Percentiles rank a stretch among this genome's conserved stretches.
phyloP scores from a whole-genome alignment of 139 green algal species.

The Chlamydomonas sp. region DNA sequence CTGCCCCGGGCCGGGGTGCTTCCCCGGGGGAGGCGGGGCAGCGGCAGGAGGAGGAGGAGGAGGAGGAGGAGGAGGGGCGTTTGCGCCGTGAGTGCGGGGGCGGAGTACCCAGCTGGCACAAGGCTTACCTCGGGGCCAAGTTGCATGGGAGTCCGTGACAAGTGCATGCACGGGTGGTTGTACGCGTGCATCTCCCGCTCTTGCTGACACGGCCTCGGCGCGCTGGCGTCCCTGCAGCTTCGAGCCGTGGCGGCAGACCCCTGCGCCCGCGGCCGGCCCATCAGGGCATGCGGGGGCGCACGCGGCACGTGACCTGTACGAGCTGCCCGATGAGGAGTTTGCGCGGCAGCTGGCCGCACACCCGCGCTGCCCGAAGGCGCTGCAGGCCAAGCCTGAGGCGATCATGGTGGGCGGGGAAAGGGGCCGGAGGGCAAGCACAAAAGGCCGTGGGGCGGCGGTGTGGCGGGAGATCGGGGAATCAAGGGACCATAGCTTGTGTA shows the following conservation, averaged over 20 bases:
- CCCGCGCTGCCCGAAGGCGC: background rate
- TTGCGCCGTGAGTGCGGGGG: background rate
- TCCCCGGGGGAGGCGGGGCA: background rate
- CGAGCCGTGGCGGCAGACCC: background rate
- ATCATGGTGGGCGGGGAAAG: background rate
- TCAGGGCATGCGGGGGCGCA: background rate
- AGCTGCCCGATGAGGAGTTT: conserved; percentile 10
- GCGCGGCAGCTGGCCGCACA: background rate
- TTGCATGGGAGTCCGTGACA: too few species aligned
- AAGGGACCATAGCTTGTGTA: too few species aligned
- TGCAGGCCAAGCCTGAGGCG: background rate
- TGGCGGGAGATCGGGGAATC: too few species aligned
- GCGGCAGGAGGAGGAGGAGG: background rate
- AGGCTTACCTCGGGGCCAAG: too few species aligned
- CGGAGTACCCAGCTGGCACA: too few species aligned
- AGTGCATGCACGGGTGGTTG: too few species aligned
- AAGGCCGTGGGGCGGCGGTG: too few species aligned
- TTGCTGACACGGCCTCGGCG: background rate
- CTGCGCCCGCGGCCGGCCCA: background rate
- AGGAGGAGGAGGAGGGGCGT: background rate
- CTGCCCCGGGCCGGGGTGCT: background rate
- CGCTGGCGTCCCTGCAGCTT: background rate
- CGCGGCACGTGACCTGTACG: background rate
- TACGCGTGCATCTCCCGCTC: too few species aligned
- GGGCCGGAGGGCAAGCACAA: too few species aligned